phyloP scores from a whole-genome alignment of 495 filamentous ascomycete species.

The Daldinia concentrica region DNA sequence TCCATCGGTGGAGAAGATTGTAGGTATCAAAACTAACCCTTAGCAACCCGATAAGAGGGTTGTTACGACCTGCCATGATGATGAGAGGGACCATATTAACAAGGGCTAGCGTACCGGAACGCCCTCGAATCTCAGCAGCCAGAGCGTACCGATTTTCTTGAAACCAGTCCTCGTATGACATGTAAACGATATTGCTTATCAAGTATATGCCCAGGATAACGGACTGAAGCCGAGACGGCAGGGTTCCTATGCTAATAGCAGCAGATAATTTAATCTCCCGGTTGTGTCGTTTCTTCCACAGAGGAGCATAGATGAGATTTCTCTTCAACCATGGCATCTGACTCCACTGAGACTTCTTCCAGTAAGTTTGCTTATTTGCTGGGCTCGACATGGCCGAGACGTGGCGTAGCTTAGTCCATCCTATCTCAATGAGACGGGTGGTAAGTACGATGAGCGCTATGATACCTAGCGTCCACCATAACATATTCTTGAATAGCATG shows the following conservation, averaged over 20 bases:
- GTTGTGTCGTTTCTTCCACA: constrained; percentile 85
- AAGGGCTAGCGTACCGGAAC: constrained; percentile 77
- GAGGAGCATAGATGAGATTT: constrained; percentile 82
- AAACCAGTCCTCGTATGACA: constrained; percentile 68
- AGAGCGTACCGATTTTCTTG: constrained; percentile 61
- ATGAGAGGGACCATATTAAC: constrained; percentile 85
- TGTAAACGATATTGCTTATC: constrained; percentile 70
- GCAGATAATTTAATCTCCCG: constrained; percentile 81
- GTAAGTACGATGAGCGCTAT: constrained; percentile 56
- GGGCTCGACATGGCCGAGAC: constrained; percentile 58
- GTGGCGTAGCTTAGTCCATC: constrained; percentile 57
- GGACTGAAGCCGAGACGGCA: constrained; percentile 85
- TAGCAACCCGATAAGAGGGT: constrained; percentile 76
- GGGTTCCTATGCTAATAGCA: constrained; percentile 81
- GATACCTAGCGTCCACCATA: constrained; percentile 62
- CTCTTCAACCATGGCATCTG: constrained; percentile 74
- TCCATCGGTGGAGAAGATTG: constrained; percentile 87
- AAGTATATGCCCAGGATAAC: constrained; percentile 73
- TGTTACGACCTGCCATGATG: constrained; percentile 83
- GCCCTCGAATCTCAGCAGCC: constrained; percentile 72
- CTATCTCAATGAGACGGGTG: constrained; percentile 56
- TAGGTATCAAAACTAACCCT: constrained; percentile 89
- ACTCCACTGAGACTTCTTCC: constrained; percentile 56
- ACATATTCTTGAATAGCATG: constrained; percentile 55
- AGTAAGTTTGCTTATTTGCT: constrained; percentile 58